Evolutionary conservation across 306 rosid genomes (phyloP).

Genomic region (Prunus kanzakura): DNA sequence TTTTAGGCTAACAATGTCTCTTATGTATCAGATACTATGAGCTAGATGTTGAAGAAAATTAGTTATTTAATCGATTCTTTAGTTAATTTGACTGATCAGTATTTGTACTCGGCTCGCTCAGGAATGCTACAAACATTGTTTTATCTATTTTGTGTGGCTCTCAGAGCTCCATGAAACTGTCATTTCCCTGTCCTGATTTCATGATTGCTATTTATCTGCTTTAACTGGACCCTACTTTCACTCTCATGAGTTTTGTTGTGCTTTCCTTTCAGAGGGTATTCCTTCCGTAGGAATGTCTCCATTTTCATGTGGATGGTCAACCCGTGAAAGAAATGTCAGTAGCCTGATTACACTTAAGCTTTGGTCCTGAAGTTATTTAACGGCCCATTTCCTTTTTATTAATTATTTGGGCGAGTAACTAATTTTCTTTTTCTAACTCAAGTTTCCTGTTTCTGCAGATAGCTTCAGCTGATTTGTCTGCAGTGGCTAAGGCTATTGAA

Average conservation of each 20-base stretch:
- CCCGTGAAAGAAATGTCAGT: conserved; percentile 64
- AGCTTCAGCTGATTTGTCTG: conserved; percentile 62
- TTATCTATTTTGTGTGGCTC: not conserved
- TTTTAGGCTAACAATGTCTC: not conserved
- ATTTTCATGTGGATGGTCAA: conserved; percentile 89
- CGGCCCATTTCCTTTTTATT: conserved; percentile 8
- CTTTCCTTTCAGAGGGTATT: conserved; percentile 71
- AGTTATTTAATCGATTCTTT: not conserved
- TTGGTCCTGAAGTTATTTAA: conserved; percentile 6
- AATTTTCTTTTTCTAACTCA: conserved; percentile 14
- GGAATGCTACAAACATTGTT: not conserved
- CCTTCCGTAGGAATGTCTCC: conserved; percentile 94
- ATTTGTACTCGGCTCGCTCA: not conserved
- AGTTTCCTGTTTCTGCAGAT: conserved; percentile 47
- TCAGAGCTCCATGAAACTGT: not conserved
- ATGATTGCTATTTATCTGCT: conserved; percentile 15
- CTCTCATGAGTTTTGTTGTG: conserved; percentile 15
- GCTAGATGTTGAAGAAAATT: not conserved
- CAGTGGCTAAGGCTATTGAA: conserved; percentile 63
- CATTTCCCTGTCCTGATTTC: not conserved
- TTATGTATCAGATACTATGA: not conserved
- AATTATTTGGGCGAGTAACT: not conserved
- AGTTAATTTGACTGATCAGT: not conserved
- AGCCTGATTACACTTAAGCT: conserved; percentile 14
- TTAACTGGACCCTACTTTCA: not conserved